Percentiles rank a stretch among this genome's conserved stretches.
phyloP scores from a whole-genome alignment of 2,329 filamentous ascomycete species.

The Penicillium brevicompactum region DNA sequence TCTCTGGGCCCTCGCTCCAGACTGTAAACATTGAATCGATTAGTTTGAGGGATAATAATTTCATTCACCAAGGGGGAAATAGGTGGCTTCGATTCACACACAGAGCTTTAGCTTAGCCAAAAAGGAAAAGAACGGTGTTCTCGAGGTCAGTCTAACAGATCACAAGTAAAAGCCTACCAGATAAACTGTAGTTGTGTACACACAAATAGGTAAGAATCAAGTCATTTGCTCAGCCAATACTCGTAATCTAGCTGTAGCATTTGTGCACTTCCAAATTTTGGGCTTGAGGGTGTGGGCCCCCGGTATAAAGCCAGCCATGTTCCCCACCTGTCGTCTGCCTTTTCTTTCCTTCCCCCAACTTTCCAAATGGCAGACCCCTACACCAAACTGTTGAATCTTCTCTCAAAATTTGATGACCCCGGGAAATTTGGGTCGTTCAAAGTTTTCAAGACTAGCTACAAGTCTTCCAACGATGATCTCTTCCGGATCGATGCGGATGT shows the following conservation, averaged over 20 bases:
- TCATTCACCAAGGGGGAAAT: too few relatives aligned
- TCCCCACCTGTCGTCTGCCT: neutral
- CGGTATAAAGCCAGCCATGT: neutral
- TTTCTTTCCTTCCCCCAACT: neutral
- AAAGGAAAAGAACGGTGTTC: too few relatives aligned
- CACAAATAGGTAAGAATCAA: too few relatives aligned
- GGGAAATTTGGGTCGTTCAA: neutral
- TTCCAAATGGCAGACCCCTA: neutral
- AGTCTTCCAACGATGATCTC: neutral
- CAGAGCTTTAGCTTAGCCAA: too few relatives aligned
- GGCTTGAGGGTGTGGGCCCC: too few relatives aligned
- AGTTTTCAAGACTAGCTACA: neutral
- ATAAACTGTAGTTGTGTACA: too few relatives aligned
- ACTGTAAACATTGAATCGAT: neutral
- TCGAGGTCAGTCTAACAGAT: too few relatives aligned
- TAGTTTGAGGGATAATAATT: neutral
- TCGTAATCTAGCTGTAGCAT: too few relatives aligned
- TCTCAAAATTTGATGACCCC: neutral
- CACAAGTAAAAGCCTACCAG: too few relatives aligned
- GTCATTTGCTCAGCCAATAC: too few relatives aligned
- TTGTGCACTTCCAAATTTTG: too few relatives aligned
- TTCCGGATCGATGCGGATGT: neutral
- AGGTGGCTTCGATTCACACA: too few relatives aligned
- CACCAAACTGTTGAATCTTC: neutral
- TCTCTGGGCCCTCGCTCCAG: neutral